Evolutionary conservation across 1,284 basidiomycete species (phyloP), one percentile per base, ranked within the genome.

Genomic region (Schizophyllum amplum): DNA sequence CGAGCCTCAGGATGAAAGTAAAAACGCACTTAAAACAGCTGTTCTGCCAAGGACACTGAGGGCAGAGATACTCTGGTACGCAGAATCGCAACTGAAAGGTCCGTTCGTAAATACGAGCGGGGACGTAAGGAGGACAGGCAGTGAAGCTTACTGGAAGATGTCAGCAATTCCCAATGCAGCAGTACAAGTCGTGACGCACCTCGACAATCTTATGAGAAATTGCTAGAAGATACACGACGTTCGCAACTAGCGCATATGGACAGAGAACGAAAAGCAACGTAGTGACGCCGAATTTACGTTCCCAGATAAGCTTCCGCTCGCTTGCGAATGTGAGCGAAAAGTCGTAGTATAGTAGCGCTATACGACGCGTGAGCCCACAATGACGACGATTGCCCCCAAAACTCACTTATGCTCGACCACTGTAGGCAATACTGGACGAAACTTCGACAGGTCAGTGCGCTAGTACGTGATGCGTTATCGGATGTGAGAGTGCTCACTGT

Each of bases 301-400:
- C 51, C 73, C 73, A 75, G 49, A 75, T 65, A 57, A 70, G 71
- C 48, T 65, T 62, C 24, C 72, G 62, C 58, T 74, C 72, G 52
- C 60, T 58, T 0, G 64, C 64, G 54, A 72, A 69, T 4, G 71
- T 73, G 47, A 74, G 61, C 13, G 60, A 58, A 54, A 70, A 73
- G 60, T 73, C 72, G 50, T 69, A 73, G 59, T 66, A 71, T 4
- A 70, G 50, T 0, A 70, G 52, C 0, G 66, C 68, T 69, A 47
- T 5, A 46, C 23, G 21, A 47, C 33, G 47, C 23, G 13, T 13
- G 27, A n/a, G 33, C 4, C 20, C n/a, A n/a, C n/a, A n/a, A 13
- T 9, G 33, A 9, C n/a, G n/a, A n/a, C n/a, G n/a, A n/a, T n/a
- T n/a, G n/a, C n/a, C n/a, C n/a, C 25, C 21, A 21, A 11, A 24